Evolutionary conservation across 495 filamentous ascomycete genomes (phyloP).

Genomic region (Penicilliopsis zonata): DNA sequence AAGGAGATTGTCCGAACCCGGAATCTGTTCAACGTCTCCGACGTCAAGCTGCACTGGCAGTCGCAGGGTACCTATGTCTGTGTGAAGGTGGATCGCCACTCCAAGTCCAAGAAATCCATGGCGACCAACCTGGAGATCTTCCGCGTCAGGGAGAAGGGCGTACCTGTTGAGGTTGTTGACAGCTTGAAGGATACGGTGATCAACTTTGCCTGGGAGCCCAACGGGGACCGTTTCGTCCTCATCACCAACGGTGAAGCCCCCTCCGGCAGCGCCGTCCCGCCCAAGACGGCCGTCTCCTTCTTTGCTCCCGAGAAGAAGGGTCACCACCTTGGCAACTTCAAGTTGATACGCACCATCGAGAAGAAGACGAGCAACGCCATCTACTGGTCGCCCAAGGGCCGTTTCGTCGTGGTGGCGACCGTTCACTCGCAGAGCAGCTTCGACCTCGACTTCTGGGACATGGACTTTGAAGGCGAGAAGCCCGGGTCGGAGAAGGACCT

Average conservation of each 20-base stretch:
- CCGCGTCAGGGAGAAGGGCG: conserved; percentile 89
- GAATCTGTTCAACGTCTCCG: conserved; percentile 94
- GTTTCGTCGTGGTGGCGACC: conserved; percentile 87
- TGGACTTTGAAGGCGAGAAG: conserved; percentile 97
- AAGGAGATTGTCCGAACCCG: conserved; percentile 87
- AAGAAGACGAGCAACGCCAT: conserved; percentile 99
- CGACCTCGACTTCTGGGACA: conserved; percentile 93
- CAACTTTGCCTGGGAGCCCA: conserved; percentile 98
- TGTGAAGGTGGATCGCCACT: conserved; percentile 97
- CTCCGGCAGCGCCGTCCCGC: conserved; percentile 66
- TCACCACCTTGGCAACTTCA: conserved; percentile 74
- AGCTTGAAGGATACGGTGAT: conserved; percentile 95
- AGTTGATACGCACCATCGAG: conserved; percentile 81
- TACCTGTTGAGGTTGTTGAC: conserved; percentile 95
- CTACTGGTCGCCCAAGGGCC: conserved; percentile 97
- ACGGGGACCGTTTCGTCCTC: conserved; percentile 90
- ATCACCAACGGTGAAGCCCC: conserved; percentile 87
- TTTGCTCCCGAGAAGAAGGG: conserved; percentile 95
- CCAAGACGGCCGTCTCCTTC: conserved; percentile 90
- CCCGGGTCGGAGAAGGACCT: conserved; percentile 84
- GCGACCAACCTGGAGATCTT: conserved; percentile 98
- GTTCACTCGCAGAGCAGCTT: conserved; percentile 85
- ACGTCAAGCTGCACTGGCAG: conserved; percentile 94
- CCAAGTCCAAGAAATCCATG: conserved; percentile 95
- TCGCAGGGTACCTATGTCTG: conserved; percentile 86